These are phyloP conservation scores for Cokeromyces recurvatus DNA, from an alignment of 371 early-diverging fungal genomes.

Conservation along the genomic window DNA sequence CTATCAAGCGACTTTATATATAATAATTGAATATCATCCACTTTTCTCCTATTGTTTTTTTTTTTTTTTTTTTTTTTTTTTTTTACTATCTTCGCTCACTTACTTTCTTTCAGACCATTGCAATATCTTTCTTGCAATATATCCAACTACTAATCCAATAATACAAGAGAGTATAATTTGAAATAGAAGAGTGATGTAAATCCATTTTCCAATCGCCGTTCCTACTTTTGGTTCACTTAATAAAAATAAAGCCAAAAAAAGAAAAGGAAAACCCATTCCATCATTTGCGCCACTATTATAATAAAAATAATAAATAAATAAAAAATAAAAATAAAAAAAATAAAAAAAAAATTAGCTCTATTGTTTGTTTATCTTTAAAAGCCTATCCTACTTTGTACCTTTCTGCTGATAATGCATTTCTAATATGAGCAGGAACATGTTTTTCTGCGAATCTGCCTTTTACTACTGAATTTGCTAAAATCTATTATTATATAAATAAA, in stretches of 20 bases:
- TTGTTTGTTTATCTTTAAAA: not conserved
- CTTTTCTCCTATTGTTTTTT: not conserved
- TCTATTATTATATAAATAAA: slow-evolving; percentile 20
- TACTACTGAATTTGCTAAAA: slow-evolving; percentile 92
- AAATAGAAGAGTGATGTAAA: slow-evolving; percentile 72
- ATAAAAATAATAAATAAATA: too few species aligned
- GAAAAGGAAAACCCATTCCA: slow-evolving; percentile 85
- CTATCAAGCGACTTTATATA: slow-evolving; percentile 81
- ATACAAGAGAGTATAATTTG: slow-evolving; percentile 70
- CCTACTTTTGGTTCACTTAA: slow-evolving; percentile 53
- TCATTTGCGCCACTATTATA: slow-evolving; percentile 75
- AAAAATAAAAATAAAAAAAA: slow-evolving; percentile 12
- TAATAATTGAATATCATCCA: not conserved
- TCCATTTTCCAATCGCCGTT: slow-evolving; percentile 73
- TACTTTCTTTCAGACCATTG: slow-evolving; percentile 69
- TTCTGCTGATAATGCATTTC: slow-evolving; percentile 88
- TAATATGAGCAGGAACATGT: slow-evolving; percentile 84
- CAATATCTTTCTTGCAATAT: slow-evolving; percentile 64
- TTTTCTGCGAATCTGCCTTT: slow-evolving; percentile 96
- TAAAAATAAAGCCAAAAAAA: slow-evolving; percentile 77
- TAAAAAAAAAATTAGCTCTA: too few species aligned
- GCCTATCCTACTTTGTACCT: slow-evolving; percentile 29
- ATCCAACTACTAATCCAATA: slow-evolving; percentile 82
- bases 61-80: not conserved
- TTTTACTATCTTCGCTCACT: slow-evolving; percentile 4